phyloP scores from a whole-genome alignment of 176 grass and related monocot genomes.

The Oropetium thomaeum region DNA sequence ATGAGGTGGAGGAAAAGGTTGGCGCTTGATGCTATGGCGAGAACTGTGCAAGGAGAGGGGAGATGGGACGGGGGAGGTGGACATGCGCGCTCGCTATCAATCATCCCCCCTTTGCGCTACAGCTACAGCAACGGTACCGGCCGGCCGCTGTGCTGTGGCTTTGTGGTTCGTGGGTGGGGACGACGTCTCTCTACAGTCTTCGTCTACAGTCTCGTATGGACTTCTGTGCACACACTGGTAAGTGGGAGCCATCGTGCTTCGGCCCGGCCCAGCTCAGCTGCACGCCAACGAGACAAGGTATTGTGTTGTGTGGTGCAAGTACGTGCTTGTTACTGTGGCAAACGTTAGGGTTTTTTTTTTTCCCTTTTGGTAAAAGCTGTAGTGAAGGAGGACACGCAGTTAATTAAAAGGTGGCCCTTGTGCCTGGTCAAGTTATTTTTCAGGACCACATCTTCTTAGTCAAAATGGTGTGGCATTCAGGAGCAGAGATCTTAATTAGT shows the following conservation, averaged over 20 bases:
- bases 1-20: background rate
- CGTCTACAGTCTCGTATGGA: slow-evolving; percentile 12
- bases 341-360: too few relatives aligned
- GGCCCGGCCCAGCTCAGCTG: too few relatives aligned
- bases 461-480: background rate
- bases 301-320: background rate
- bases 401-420: background rate
- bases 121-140: slow-evolving; percentile 30
- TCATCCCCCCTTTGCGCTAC: slow-evolving; percentile 20
- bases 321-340: background rate
- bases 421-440: background rate
- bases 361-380: background rate
- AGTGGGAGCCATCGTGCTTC: background rate
- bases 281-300: slow-evolving; percentile 4
- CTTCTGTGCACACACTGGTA: background rate
- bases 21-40: background rate
- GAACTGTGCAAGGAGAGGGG: background rate
- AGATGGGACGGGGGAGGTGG: background rate
- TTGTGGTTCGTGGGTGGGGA: slow-evolving; percentile 46
- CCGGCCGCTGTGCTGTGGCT: slow-evolving; percentile 11
- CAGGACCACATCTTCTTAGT: background rate
- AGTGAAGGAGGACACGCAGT: background rate
- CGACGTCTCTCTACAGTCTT: slow-evolving; percentile 19
- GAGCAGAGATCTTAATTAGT: too few relatives aligned
- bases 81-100: slow-evolving; percentile 31